Evolutionary conservation across 1,139 yeast genomes (phyloP), one percentile per base, ranked within the genome.

Genomic region (Blastobotrys raffinosifermentans): DNA sequence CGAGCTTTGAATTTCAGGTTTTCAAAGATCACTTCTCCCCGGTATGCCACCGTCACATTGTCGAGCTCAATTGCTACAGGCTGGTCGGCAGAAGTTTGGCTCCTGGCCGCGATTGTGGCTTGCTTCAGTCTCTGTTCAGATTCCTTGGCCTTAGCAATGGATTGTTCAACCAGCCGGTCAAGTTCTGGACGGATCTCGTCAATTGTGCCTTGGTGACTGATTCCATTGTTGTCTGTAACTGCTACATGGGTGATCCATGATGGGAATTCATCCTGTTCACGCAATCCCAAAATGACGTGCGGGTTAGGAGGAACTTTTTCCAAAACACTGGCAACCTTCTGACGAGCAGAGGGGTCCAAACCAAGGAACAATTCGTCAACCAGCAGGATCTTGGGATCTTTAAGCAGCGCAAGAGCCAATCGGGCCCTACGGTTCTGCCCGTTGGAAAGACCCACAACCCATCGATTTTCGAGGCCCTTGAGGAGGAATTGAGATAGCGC

Each of bases 361-460:
- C 98, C 98, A 32, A 91, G 63, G 53, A 86, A 87, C 6, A 96
- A 96, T 51, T 91, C 97, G 57, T 91, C 97, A 13, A 91, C 70
- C 8, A 89, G 58, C 40, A 87, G 63, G 18, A 87, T 50, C 29
- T 67, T 67, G 0, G 96, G 96, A 34, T 73, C 66, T 38, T 68
- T 66, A 37, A 86, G 69, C 37, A 91, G 54, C 0, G 89, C 75
- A 45, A 74, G 72, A 0, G 96, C 97, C 20, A 91, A 66, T 44
- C 96, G 69, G 0, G 96, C 95, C 34, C 98, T 67, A 49, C 98
- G 70, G 58, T 84, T 77, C 60, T 91, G 98, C 0, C 98, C 98
- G 57, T 91, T 91, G 58, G 95, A 83, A 34, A 91, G 66, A 0
- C 93, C 84, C 57, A 85, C 85, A 32, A 85, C 75, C 87, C 94